A percentile compares a stretch with the other conserved stretches of the same genome.
These are phyloP conservation scores for Termitomyces sp. DNA, from an alignment of 768 basidiomycete genomes.

Conservation along the genomic window DNA sequence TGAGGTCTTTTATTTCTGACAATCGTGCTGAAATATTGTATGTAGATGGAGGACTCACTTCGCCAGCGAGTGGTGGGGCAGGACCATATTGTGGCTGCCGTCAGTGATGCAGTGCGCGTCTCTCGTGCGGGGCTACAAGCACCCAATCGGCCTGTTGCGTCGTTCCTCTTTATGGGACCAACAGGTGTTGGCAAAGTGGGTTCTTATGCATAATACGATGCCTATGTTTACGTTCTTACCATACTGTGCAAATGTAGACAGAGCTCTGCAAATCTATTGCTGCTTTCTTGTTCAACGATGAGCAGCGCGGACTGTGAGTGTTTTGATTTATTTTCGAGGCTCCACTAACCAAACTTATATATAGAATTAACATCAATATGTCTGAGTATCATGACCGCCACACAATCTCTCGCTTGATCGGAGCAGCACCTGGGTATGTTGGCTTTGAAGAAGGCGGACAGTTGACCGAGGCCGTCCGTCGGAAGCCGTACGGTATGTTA, in stretches of 20 bases:
- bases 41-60: slow-evolving; percentile 83
- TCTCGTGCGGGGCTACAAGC: slow-evolving; percentile 89
- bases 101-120: slow-evolving; percentile 88
- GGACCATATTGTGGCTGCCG: slow-evolving; percentile 77
- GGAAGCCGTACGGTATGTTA: slow-evolving; percentile 78
- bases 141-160: slow-evolving; percentile 85
- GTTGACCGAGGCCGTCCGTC: slow-evolving; percentile 86
- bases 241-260: slow-evolving; percentile 43
- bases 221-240: background rate
- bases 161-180: slow-evolving; percentile 87
- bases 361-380: slow-evolving; percentile 89
- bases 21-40: background rate
- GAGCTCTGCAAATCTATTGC: slow-evolving; percentile 88
- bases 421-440: slow-evolving; percentile 90
- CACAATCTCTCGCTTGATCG: slow-evolving; percentile 85
- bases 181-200: slow-evolving; percentile 81
- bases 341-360: background rate
- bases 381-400: slow-evolving; percentile 95
- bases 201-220: background rate
- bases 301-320: slow-evolving; percentile 75
- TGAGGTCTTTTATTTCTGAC: background rate
- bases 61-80: slow-evolving; percentile 81
- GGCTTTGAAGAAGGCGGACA: slow-evolving; percentile 89
- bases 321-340: background rate
- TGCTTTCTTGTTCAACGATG: slow-evolving; percentile 85